phyloP scores from a whole-genome alignment of 345 rosid genomes.

The Eutrema yunnanense region DNA sequence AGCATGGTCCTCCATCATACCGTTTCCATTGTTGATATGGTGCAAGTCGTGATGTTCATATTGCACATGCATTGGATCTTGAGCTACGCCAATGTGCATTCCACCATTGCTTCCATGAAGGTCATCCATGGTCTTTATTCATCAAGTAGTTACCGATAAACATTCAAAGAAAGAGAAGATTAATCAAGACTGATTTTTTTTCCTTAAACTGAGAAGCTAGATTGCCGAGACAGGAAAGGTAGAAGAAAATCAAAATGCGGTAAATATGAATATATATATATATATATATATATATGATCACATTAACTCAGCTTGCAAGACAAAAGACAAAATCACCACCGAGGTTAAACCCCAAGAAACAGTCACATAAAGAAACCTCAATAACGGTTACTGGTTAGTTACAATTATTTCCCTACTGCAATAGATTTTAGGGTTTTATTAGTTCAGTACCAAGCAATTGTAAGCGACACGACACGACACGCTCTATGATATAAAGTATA shows the following conservation, averaged over 20 bases:
- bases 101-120: slow-evolving; percentile 34
- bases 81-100: slow-evolving; percentile 37
- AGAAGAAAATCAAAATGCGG: neutral
- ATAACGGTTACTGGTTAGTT: neutral
- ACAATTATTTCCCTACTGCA: neutral
- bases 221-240: neutral
- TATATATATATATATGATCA: neutral
- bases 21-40: slow-evolving; percentile 35
- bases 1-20: slow-evolving; percentile 37
- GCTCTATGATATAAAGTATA: neutral
- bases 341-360: neutral
- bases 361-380: neutral
- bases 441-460: neutral
- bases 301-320: neutral
- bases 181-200: neutral
- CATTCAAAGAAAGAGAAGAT: slow-evolving; percentile 3
- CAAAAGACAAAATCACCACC: neutral
- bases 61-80: slow-evolving; percentile 37
- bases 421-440: neutral
- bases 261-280: neutral
- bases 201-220: neutral
- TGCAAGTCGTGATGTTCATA: slow-evolving; percentile 41
- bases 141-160: neutral
- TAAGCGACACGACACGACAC: neutral
- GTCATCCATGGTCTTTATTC: slow-evolving; percentile 36